Evolutionary conservation across 139 green algal species (phyloP).

Genomic region (Deuterostichococcus epilithicus): DNA sequence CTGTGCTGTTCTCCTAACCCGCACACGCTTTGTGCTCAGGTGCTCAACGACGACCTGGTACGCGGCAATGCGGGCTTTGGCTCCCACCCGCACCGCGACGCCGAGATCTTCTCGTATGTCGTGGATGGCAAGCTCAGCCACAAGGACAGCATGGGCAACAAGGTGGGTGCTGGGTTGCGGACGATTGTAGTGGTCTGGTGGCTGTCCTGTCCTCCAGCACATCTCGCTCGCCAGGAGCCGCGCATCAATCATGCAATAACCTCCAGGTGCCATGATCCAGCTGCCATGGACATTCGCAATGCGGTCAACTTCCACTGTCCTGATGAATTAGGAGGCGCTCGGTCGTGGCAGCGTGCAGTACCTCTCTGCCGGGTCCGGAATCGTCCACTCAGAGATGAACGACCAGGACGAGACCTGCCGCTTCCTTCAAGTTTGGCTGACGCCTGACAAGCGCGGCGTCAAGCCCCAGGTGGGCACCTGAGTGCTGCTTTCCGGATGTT

Average conservation of each 20-base stretch:
- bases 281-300: not conserved
- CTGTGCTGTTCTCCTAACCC: too few relatives aligned
- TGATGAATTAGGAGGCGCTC: slow-evolving; percentile 6
- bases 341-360: slow-evolving; percentile 65
- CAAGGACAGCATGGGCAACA: slow-evolving; percentile 68
- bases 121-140: slow-evolving; percentile 64
- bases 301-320: not conserved
- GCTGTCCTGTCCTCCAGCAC: too few relatives aligned
- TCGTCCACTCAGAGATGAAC: slow-evolving; percentile 79
- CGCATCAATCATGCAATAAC: too few relatives aligned
- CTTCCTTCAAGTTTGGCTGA: slow-evolving; percentile 80
- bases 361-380: slow-evolving; percentile 64
- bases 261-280: too few relatives aligned
- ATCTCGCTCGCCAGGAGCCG: too few relatives aligned
- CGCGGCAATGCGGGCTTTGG: slow-evolving; percentile 61
- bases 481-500: too few relatives aligned
- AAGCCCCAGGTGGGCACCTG: slow-evolving; percentile 39
- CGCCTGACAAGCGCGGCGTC: slow-evolving; percentile 58
- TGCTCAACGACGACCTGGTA: slow-evolving; percentile 78
- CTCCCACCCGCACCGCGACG: slow-evolving; percentile 65
- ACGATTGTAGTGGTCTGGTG: not conserved
- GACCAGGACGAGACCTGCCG: slow-evolving; percentile 48
- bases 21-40: too few relatives aligned
- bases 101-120: slow-evolving; percentile 75
- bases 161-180: slow-evolving; percentile 28